Evolutionary conservation across 495 filamentous ascomycete genomes (phyloP).

Genomic region (Aspergillus cavernicola): DNA sequence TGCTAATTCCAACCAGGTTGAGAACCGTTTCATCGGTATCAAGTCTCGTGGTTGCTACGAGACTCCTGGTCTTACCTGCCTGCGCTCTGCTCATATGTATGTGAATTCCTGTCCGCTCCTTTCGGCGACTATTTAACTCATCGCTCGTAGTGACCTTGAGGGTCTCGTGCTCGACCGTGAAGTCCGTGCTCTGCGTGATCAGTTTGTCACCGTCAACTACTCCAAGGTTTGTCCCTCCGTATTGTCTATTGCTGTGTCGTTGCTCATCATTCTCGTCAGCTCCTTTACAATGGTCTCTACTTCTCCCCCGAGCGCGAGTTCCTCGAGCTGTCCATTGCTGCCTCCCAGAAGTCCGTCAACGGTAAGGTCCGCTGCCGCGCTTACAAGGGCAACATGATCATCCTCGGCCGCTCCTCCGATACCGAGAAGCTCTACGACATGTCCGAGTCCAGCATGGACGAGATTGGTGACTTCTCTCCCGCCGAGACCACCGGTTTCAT

Average conservation of each 20-base stretch:
- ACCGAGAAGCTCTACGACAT: constrained; percentile 84
- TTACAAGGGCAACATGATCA: constrained; percentile 74
- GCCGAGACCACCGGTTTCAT: constrained; percentile 77
- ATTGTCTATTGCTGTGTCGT: background rate
- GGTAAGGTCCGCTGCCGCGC: constrained; percentile 65
- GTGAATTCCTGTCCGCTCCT: background rate
- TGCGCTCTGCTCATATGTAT: constrained; percentile 64
- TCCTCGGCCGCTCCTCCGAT: constrained; percentile 70
- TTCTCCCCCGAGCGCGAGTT: constrained; percentile 80
- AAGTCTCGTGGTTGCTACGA: constrained; percentile 94
- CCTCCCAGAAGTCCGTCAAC: constrained; percentile 65
- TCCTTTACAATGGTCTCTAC: constrained; percentile 46
- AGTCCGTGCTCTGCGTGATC: constrained; percentile 81
- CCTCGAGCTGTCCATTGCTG: constrained; percentile 67
- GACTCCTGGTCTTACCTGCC: constrained; percentile 66
- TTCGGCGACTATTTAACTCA: background rate
- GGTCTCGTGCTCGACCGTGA: constrained; percentile 81
- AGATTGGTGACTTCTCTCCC: constrained; percentile 75
- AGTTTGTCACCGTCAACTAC: constrained; percentile 70
- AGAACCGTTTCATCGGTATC: constrained; percentile 82
- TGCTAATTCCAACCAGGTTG: constrained; percentile 28
- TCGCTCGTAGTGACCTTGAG: constrained; percentile 58
- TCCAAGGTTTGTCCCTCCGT: constrained; percentile 34
- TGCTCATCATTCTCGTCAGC: constrained; percentile 18
- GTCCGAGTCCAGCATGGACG: constrained; percentile 82